phyloP scores from a whole-genome alignment of 148 eudicot genomes.

The Vaccinium macrocarpon region DNA sequence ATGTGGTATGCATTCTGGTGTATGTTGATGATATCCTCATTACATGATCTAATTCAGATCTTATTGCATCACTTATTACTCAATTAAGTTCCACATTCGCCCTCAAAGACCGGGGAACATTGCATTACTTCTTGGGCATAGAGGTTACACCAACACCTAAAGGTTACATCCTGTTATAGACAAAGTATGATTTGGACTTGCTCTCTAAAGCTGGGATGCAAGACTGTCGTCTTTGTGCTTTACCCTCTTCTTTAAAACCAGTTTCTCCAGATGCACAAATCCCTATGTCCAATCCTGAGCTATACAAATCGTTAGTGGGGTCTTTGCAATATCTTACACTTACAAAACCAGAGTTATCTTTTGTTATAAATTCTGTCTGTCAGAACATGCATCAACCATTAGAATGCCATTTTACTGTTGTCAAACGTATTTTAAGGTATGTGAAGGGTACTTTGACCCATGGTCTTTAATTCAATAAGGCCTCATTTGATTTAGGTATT shows the following conservation, averaged over 20 bases:
- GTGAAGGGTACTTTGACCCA: too few species aligned
- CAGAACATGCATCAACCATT: neutral
- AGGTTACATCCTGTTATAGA: neutral
- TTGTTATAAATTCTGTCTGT: neutral
- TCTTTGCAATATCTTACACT: neutral
- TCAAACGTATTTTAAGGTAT: too few species aligned
- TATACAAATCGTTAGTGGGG: neutral
- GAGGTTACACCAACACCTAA: neutral
- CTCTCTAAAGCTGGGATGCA: neutral
- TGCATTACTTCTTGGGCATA: neutral
- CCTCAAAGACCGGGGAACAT: neutral
- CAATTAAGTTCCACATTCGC: neutral
- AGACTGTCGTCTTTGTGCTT: neutral
- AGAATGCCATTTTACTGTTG: neutral
- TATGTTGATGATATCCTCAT: neutral
- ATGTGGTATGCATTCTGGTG: neutral
- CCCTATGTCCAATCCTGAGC: neutral
- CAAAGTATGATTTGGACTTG: neutral
- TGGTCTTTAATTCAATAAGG: neutral
- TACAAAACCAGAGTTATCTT: neutral
- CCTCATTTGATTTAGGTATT: too few species aligned
- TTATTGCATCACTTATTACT: neutral
- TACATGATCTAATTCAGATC: neutral
- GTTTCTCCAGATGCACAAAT: too few species aligned
- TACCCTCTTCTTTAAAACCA: neutral